These are phyloP conservation scores for Claviceps fusiformis DNA, from an alignment of 2,329 filamentous ascomycete genomes.

Conservation along the genomic window DNA sequence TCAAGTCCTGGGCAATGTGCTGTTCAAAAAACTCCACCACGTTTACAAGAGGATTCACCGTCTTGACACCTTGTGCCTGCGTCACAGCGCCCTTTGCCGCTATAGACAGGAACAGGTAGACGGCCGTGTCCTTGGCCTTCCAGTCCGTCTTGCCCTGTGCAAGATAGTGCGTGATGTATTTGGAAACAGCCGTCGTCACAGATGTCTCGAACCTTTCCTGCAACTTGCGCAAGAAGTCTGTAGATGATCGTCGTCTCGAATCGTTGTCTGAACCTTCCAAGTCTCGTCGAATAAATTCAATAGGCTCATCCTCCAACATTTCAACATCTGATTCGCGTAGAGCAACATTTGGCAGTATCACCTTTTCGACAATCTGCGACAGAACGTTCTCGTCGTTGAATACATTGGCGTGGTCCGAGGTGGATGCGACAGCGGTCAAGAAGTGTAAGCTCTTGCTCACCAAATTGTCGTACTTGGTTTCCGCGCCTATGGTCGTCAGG, in stretches of 20 bases:
- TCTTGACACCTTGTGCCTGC: conserved; percentile 77
- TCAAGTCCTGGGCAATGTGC: conserved; percentile 77
- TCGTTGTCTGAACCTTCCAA: conserved; percentile 94
- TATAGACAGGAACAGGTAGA: conserved; percentile 89
- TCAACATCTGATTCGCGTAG: conserved; percentile 89
- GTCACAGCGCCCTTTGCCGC: conserved; percentile 86
- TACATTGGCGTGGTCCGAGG: conserved; percentile 60
- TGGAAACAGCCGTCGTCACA: conserved; percentile 76
- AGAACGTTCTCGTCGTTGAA: conserved; percentile 77
- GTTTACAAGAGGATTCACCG: conserved; percentile 73
- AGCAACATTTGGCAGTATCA: conserved; percentile 84
- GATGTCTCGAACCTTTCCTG: conserved; percentile 77
- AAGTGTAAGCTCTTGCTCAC: conserved; percentile 94
- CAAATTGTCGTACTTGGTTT: conserved; percentile 87
- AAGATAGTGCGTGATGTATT: conserved; percentile 79
- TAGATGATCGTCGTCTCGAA: conserved; percentile 80
- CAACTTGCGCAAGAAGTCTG: conserved; percentile 81
- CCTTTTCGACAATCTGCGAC: conserved; percentile 84
- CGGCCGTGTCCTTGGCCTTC: conserved; percentile 97
- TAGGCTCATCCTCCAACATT: conserved; percentile 95
- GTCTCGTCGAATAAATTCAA: conserved; percentile 92
- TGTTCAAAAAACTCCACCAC: conserved; percentile 93
- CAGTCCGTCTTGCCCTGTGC: conserved; percentile 71
- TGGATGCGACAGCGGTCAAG: conserved; percentile 74
- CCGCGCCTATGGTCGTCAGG: conserved; percentile 69